These are phyloP conservation scores for Hypoxylon sp. DNA, from an alignment of 2,329 filamentous ascomycete species.

Conservation along the genomic window DNA sequence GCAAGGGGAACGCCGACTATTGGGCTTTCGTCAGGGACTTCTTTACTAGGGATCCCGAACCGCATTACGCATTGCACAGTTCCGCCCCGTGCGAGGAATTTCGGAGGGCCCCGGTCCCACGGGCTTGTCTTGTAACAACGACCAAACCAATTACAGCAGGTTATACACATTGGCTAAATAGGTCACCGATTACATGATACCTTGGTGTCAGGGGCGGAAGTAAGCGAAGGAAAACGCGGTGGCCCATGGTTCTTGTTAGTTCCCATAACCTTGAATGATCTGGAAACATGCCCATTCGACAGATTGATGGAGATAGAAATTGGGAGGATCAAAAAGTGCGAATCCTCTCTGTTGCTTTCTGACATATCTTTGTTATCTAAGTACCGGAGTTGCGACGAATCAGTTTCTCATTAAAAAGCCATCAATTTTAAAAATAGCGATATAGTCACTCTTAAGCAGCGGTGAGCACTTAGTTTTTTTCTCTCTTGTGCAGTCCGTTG, in stretches of 20 bases:
- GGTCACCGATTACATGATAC: conserved; percentile 33
- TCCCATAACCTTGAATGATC: conserved; percentile 27
- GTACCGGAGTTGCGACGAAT: conserved; percentile 2
- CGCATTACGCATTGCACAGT: conserved; percentile 32
- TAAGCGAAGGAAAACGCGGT: conserved; percentile 46
- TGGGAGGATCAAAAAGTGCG: neutral
- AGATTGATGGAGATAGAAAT: conserved; percentile 5
- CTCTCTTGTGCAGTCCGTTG: conserved; percentile 5
- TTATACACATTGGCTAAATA: conserved; percentile 20
- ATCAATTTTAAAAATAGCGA: conserved; percentile 12
- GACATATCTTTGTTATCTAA: neutral
- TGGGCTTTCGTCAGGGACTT: conserved; percentile 32
- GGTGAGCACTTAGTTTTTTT: conserved; percentile 18
- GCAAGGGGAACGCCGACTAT: conserved; percentile 40
- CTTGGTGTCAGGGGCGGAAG: conserved; percentile 47
- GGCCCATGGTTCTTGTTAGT: conserved; percentile 23
- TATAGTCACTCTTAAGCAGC: conserved; percentile 4
- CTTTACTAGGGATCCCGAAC: conserved; percentile 43
- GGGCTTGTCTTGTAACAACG: conserved; percentile 38
- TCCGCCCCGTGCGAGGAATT: conserved; percentile 32
- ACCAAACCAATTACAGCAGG: conserved; percentile 30
- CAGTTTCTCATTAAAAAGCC: conserved; percentile 5
- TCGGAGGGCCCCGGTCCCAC: conserved; percentile 31
- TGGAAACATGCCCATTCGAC: conserved; percentile 44
- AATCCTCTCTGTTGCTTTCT: conserved; percentile 9